Evolutionary conservation across 768 basidiomycete genomes (phyloP), one percentile per base, ranked within the genome.

Genomic region (Gelatoporia subvermispora): DNA sequence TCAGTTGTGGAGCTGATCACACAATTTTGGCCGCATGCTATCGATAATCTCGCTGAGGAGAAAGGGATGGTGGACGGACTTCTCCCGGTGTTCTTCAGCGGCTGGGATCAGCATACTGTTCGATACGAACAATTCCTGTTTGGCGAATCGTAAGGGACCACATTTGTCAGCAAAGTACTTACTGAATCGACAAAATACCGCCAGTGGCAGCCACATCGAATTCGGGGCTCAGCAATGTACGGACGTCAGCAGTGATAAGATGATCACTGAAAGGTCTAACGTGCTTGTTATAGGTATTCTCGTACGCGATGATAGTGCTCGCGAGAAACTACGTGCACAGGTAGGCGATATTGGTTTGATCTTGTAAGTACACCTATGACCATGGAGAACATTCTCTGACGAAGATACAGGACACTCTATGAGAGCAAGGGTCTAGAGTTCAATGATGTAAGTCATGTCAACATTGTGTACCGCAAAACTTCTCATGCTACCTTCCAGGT

Each of bases 401-500:
- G 0, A 4, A 36, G 10, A 44, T n/a, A 11, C 35, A 68, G 67
- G 65, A 83, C 82, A 2, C 51, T 83, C 4, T 78, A 79, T 56
- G 79, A 84, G 38, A 79, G 76, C 69, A 84, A 84, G 64, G 83
- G 83, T 0, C 63, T 84, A 4, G 83, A 84, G 55, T 84, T 84
- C 60, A 74, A 82, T 52, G 82, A 84, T 54, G 82, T 82, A 43
- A 38, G 61, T 48, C 17, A 3, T 18, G 13, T 42, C 20, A 47
- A 17, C 24, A 40, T 8, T 41, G 42, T 39, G 22, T 18, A 25
- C 43, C 10, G 38, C 21, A 17, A 23, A 3, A n/a, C 16, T 16
- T 21, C 2, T 36, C 23, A 41, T 17, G 9, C 22, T 17, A 9
- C 18, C 37, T 38, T 3, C 0, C 48, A 87, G 85, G 85, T 89